A percentile compares a stretch with the other conserved stretches of the same genome.
Conservation (phyloP, 139 green algal species). For the Volvox reticuliferus region DNA sequence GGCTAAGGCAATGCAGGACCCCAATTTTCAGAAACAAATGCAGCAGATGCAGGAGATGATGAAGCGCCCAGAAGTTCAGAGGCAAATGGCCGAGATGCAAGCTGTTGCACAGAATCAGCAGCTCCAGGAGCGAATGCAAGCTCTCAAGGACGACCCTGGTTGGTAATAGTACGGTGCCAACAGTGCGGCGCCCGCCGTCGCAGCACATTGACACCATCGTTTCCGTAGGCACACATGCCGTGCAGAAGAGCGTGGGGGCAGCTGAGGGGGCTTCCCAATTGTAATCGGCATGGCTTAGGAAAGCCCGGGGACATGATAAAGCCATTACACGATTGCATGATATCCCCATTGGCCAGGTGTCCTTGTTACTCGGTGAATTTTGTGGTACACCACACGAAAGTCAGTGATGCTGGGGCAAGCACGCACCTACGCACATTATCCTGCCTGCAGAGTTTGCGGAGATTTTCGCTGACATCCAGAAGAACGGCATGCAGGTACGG, state of each 20-base stretch:
- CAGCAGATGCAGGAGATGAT: constrained; percentile 79
- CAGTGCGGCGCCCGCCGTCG: no score
- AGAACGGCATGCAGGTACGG: constrained; percentile 76
- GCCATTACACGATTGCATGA: no score
- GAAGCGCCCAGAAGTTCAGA: constrained; percentile 69
- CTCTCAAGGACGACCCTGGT: constrained; percentile 72
- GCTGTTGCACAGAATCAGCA: constrained; percentile 59
- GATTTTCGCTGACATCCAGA: constrained; percentile 85
- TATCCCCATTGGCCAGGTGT: no score
- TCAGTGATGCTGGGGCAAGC: no score
- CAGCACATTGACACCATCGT: no score
- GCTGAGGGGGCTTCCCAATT: no score
- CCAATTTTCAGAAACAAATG: constrained; percentile 57
- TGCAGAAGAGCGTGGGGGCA: no score
- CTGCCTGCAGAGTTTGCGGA: constrained; percentile 67
- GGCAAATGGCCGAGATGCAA: constrained; percentile 74
- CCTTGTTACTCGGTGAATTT: no score
- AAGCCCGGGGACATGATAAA: no score
- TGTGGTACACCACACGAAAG: no score
- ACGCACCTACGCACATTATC: background rate
- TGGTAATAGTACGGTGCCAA: background rate
- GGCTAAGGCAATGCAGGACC: constrained; percentile 25
- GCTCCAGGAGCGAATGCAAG: constrained; percentile 61
- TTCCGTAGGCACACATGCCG: no score
- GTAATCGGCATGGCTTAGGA: no score